Base-by-base conservation (phyloP, 495 filamentous ascomycete species). In the Aspergillus sclerotiicarbonarius region DNA sequence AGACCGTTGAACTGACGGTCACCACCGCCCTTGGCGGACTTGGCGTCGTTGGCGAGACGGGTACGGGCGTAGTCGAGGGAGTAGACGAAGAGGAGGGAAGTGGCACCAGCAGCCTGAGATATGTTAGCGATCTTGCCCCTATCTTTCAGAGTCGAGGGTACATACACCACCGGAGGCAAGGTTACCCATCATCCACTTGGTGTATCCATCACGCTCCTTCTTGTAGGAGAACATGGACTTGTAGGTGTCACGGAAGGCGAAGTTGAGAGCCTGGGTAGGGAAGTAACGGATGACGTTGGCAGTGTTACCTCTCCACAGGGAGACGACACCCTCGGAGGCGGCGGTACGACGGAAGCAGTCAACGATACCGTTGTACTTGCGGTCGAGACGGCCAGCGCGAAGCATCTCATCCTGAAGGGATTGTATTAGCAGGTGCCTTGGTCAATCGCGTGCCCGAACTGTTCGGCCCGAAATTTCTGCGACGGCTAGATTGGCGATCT, bases 281-380 rank as follows among this genome's bases (percentile, higher is more conserved):
- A 98, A 98, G 86, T 98, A 98, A 87, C 94, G 95, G 83, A 98
- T 96, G 80, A 98, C 94, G 87, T 98, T 98, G 90, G 94, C 94
- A 71, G 94, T 98, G 89, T 98, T 98, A 80, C 94, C 94, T 86
- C 94, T 84, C 94, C 94, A 98, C 65, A 98, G 83, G 54, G 94
- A 90, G 70, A 91, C 84, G 61, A 85, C 71, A 77, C 82, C 82
- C 83, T 98, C 94, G 58, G 87, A 79, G 67, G 83, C 83, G 64
- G 82, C 84, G 65, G 95, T 98, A 76, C 94, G 90, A 57, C 76
- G 73, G 86, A 98, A 98, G 85, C 94, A 98, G 75, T 98, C 95
- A 45, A 51, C 69, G 75, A 98, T 97, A 79, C 94, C 94, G 75
- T 81, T 78, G 84, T 97, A 98, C 80, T 92, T 94, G 79, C 87